These are phyloP conservation scores for Tetracentron sinense DNA, from an alignment of 164 flowering plant species.

Conservation along the genomic window DNA sequence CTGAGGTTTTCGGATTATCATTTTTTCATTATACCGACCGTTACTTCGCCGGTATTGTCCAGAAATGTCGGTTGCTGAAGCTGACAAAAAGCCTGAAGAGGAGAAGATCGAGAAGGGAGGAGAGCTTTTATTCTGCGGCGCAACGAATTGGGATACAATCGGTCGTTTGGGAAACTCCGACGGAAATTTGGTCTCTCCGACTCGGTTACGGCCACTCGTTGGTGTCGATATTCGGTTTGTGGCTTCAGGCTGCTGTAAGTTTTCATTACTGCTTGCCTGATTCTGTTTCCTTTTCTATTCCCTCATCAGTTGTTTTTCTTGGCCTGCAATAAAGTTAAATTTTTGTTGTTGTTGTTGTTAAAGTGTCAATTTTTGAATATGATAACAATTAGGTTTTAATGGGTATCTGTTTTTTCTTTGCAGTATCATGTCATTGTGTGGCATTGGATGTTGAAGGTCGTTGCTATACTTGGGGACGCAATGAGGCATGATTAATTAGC, in stretches of 20 bases:
- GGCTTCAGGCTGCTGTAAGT: constrained; percentile 78
- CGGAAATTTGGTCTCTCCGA: constrained; percentile 69
- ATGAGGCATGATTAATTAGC: constrained; percentile 47
- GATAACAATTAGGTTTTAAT: constrained; percentile 3
- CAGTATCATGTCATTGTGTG: constrained; percentile 91
- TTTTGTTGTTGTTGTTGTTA: too few species aligned
- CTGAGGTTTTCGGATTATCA: not conserved
- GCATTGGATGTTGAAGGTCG: constrained; percentile 97
- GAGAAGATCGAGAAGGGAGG: constrained; percentile 51
- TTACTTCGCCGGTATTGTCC: not conserved
- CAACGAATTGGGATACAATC: constrained; percentile 67
- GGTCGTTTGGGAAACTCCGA: constrained; percentile 51
- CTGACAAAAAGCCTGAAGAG: constrained; percentile 33
- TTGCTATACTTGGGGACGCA: constrained; percentile 97
- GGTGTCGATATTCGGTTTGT: constrained; percentile 77
- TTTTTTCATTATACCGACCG: too few species aligned
- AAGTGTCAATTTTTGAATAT: too few species aligned
- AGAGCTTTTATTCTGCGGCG: constrained; percentile 88
- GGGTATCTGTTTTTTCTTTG: constrained; percentile 14
- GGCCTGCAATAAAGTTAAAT: too few species aligned
- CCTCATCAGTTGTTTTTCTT: too few species aligned
- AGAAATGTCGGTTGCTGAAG: constrained; percentile 36
- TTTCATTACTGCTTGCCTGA: not conserved
- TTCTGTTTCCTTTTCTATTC: not conserved
- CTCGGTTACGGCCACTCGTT: constrained; percentile 73